Percentiles rank a stretch among this genome's conserved stretches.
phyloP scores from a whole-genome alignment of 345 rosid genomes.

The Turritis glabra region DNA sequence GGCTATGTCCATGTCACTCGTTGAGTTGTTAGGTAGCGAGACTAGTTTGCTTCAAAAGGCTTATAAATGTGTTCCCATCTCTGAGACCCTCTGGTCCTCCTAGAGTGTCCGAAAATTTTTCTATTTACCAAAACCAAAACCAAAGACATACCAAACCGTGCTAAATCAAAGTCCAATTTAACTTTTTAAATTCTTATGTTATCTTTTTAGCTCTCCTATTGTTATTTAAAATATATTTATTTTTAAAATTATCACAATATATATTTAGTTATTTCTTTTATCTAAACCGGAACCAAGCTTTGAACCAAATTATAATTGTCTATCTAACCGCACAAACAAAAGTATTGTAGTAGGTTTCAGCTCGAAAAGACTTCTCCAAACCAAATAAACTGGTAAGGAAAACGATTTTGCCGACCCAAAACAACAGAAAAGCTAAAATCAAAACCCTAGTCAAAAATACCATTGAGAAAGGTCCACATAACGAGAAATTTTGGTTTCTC shows the following conservation, averaged over 20 bases:
- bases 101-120: neutral
- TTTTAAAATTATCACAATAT: too few species aligned
- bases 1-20: constrained; percentile 73
- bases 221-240: too few species aligned
- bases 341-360: neutral
- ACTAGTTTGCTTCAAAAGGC: neutral
- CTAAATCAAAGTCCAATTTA: neutral
- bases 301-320: neutral
- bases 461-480: neutral
- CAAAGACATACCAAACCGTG: neutral
- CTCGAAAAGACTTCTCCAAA: neutral
- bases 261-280: too few species aligned
- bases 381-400: neutral
- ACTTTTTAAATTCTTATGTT: too few species aligned
- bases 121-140: neutral
- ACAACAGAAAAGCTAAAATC: neutral
- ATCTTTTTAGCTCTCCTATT: too few species aligned
- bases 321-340: neutral
- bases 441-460: neutral
- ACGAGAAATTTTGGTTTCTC: neutral
- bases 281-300: neutral
- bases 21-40: neutral
- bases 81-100: neutral
- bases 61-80: neutral
- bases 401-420: neutral